Evolutionary conservation across 176 grass and related monocot genomes (phyloP), one percentile per base, ranked within the genome.

Genomic region (Musa itinerans): DNA sequence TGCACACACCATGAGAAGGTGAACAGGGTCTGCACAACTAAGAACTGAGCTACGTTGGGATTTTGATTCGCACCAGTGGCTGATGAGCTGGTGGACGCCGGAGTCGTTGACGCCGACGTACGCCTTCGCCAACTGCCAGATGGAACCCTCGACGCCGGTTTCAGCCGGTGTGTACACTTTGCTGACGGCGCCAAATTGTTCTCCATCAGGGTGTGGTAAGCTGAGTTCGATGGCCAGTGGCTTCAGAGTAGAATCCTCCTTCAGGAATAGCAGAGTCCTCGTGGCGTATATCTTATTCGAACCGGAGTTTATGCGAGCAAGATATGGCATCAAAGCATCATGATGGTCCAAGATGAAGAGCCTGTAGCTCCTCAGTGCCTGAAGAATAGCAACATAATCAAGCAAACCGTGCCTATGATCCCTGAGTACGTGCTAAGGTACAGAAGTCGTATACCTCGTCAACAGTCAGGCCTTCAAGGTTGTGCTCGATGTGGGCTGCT

Each of bases 301-400:
- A 2, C 78, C 26, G 14, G 59, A 77, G 79, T 96, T 96, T 76
- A 96, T 54, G 23, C 90, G 80, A 51, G 74, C 61, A 16, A 96
- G 75, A 69, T 83, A 96, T 14, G 89, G 92, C 78, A 96, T 89
- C 79, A 92, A 74, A 19, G 84, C 79, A 74, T 96, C 92, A 67
- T 96, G 89, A 85, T 96, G 92, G 73, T 96, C 92, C 64, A 96
- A 84, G 74, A 96, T 88, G 75, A 84, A 96, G 1, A 96, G 56
- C 72, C 75, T 65, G 78, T 87, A 89, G 11, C 67, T 56, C 50
- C 82, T 58, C 50, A 96, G 51, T 82, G 89, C 92, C 89, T 91
- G 74, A 2, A 69, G 34, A 43, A 43, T 43, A 5, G 34, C 34
- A 43, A 13, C 49, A 19, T 0, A 5, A 43, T 43, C 34, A 43